Evolutionary conservation across 176 grass and related monocot genomes (phyloP).

Genomic region (Melocanna baccifera): DNA sequence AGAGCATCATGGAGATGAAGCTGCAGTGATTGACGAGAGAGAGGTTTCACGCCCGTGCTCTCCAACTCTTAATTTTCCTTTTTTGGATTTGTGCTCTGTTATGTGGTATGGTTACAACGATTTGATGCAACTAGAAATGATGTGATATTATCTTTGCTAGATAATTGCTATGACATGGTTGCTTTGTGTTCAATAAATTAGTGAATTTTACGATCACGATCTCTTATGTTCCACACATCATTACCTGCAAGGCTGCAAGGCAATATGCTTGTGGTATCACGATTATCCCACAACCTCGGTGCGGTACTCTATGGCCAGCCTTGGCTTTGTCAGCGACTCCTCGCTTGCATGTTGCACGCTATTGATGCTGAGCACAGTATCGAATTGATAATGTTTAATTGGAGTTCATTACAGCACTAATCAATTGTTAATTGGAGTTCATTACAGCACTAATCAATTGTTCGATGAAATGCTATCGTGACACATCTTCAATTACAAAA

Average conservation of each 20-base stretch:
- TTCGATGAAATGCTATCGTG: no score
- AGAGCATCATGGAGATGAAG: no score
- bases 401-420: neutral
- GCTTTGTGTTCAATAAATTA: slow-evolving; percentile 32
- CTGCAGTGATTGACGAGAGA: slow-evolving; percentile 19
- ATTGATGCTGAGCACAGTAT: no score
- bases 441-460: no score
- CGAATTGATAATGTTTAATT: no score
- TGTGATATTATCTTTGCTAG: neutral
- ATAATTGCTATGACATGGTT: slow-evolving; percentile 17
- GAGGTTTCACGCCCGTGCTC: neutral
- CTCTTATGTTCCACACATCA: neutral
- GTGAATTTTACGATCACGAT: neutral
- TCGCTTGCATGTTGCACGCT: no score
- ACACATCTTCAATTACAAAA: no score
- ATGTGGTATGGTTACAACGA: neutral
- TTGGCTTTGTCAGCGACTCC: no score
- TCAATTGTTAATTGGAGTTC: no score
- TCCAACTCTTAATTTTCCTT: neutral
- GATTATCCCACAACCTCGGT: neutral
- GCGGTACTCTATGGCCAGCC: no score
- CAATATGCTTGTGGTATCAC: neutral
- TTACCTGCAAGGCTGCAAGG: neutral
- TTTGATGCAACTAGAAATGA: neutral
- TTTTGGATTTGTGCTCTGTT: neutral